A percentile compares a stretch with the other conserved stretches of the same genome.
Conservation (phyloP, 2,329 filamentous ascomycete species). For the Teratosphaeria destructans region DNA sequence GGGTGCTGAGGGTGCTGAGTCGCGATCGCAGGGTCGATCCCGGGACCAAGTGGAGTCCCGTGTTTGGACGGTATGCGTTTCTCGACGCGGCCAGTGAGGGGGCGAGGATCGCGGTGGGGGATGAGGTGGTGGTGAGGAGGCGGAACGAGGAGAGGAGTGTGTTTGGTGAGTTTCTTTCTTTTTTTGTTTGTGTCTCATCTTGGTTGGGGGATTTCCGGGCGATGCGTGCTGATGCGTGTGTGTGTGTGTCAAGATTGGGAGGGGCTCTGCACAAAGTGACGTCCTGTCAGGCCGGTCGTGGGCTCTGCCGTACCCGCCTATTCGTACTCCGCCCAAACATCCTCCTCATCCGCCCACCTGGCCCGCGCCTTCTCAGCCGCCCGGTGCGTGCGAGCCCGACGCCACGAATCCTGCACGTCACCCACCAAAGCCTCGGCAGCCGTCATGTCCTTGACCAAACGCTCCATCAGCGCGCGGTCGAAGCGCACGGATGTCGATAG, state of each 20-base stretch:
- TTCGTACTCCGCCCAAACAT: not conserved
- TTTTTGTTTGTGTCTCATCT: not conserved
- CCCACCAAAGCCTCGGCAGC: not conserved
- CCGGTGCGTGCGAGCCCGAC: not conserved
- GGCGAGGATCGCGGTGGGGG: conserved; percentile 29
- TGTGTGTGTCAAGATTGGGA: conserved; percentile 5
- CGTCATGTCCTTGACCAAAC: conserved; percentile 5
- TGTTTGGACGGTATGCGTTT: conserved; percentile 40
- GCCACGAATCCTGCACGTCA: conserved; percentile 2
- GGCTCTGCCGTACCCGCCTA: not conserved
- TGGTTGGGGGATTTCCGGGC: not conserved
- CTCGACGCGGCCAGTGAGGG: conserved; percentile 24
- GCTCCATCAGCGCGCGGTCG: conserved; percentile 4
- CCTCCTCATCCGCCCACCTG: conserved; percentile 1
- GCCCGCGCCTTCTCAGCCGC: not conserved
- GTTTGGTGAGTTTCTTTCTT: conserved; percentile 30
- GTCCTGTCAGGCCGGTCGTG: not conserved
- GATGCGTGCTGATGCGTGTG: not conserved
- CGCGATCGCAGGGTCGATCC: conserved; percentile 35
- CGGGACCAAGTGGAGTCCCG: conserved; percentile 36
- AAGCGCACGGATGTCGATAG: conserved; percentile 1
- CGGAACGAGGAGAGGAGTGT: conserved; percentile 30
- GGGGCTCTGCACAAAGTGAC: conserved; percentile 7
- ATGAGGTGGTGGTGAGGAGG: conserved; percentile 32
- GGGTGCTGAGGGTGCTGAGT: conserved; percentile 36